Evolutionary conservation across 1,139 yeast genomes (phyloP).

Genomic region (Wickerhamomyces sp.): DNA sequence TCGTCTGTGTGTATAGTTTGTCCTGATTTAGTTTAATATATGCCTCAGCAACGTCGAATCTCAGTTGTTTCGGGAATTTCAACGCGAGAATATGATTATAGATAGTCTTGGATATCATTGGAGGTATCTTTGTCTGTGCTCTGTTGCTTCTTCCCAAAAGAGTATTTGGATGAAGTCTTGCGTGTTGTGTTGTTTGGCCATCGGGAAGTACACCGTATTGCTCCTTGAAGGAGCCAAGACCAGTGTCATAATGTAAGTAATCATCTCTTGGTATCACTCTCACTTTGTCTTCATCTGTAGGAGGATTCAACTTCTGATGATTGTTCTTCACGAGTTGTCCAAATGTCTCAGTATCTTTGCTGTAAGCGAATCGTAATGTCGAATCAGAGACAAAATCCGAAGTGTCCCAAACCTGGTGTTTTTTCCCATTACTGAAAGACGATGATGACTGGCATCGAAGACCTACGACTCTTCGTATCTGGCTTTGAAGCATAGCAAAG

Average conservation of each 20-base stretch:
- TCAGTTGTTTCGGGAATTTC: slow-evolving; percentile 49
- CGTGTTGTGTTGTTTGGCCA: slow-evolving; percentile 16
- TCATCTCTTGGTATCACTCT: slow-evolving; percentile 28
- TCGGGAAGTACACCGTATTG: slow-evolving; percentile 25
- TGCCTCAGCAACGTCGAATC: slow-evolving; percentile 51
- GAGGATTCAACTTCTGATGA: slow-evolving; percentile 22
- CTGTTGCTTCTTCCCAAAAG: slow-evolving; percentile 44
- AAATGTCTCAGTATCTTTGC: slow-evolving; percentile 33
- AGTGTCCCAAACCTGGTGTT: too few species aligned
- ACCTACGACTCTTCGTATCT: not conserved
- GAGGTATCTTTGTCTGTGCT: slow-evolving; percentile 43
- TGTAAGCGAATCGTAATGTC: slow-evolving; percentile 29
- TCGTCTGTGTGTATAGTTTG: slow-evolving; percentile 47
- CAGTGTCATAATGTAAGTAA: slow-evolving; percentile 22
- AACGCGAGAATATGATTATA: slow-evolving; percentile 52
- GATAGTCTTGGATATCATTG: slow-evolving; percentile 48
- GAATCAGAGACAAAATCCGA: slow-evolving; percentile 3
- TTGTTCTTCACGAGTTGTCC: slow-evolving; percentile 45
- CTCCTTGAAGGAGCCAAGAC: slow-evolving; percentile 25
- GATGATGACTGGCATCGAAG: slow-evolving; percentile 1
- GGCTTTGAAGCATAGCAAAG: not conserved
- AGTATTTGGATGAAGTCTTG: slow-evolving; percentile 28
- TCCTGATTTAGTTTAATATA: slow-evolving; percentile 41
- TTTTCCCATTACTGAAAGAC: too few species aligned
- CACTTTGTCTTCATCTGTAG: slow-evolving; percentile 24